Evolutionary conservation across 768 basidiomycete species (phyloP).

Genomic region (Kwoniella dendrophila): DNA sequence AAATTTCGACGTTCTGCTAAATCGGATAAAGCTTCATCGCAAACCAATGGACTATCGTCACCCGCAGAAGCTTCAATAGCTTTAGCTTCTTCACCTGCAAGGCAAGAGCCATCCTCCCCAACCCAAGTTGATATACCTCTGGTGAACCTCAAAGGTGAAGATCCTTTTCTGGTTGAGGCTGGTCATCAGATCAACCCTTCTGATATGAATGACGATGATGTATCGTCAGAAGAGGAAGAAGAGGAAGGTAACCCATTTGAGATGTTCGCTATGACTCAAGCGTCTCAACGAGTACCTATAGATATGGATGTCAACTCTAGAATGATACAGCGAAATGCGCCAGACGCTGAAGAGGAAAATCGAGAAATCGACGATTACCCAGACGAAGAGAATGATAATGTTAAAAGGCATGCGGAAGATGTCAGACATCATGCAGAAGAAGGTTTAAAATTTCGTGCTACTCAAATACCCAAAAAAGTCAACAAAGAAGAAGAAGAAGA

Average conservation of each 20-base stretch:
- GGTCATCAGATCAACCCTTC: slow-evolving; percentile 21
- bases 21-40: slow-evolving; percentile 21
- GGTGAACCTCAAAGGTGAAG: slow-evolving; percentile 22
- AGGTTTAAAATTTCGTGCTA: slow-evolving; percentile 37
- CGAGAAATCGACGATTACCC: slow-evolving; percentile 51
- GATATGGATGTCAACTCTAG: slow-evolving; percentile 41
- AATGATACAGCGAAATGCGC: slow-evolving; percentile 25
- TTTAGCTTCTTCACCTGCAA: slow-evolving; percentile 5
- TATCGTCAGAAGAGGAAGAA: slow-evolving; percentile 16
- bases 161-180: not conserved
- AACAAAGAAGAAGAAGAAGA: slow-evolving; percentile 5
- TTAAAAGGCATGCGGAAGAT: slow-evolving; percentile 32
- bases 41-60: slow-evolving; percentile 13
- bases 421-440: slow-evolving; percentile 44
- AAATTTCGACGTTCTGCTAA: slow-evolving; percentile 27
- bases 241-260: slow-evolving; percentile 48
- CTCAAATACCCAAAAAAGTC: slow-evolving; percentile 31
- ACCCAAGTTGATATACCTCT: slow-evolving; percentile 13
- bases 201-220: slow-evolving; percentile 34
- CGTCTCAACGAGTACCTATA: slow-evolving; percentile 24
- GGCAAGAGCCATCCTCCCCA: slow-evolving; percentile 10
- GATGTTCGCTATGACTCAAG: slow-evolving; percentile 40
- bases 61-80: slow-evolving; percentile 2
- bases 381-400: slow-evolving; percentile 37
- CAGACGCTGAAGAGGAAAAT: slow-evolving; percentile 55